A percentile compares a stretch with the other conserved stretches of the same genome.
phyloP scores from a whole-genome alignment of 2,329 filamentous ascomycete species.

The Clarireedia sp. region DNA sequence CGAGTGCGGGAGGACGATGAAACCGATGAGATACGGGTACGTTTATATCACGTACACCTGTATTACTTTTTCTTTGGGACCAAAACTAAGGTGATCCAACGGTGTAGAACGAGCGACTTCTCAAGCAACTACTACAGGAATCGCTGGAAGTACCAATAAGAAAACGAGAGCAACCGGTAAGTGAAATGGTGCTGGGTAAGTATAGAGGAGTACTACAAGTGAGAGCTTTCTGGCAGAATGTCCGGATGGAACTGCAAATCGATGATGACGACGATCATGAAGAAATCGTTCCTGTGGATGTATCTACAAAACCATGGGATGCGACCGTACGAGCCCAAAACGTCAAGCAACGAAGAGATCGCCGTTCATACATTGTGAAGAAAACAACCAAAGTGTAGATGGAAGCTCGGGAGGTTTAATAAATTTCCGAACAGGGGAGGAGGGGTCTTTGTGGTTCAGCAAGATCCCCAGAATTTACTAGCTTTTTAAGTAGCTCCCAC shows the following conservation, averaged over 20 bases:
- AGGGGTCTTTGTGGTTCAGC: too few relatives aligned
- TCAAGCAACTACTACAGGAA: conserved; percentile 12
- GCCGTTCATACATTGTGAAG: background rate
- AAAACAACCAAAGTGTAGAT: too few relatives aligned
- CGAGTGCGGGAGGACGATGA: conserved; percentile 14
- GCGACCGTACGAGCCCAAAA: background rate
- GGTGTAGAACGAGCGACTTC: conserved; percentile 6
- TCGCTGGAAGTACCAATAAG: background rate
- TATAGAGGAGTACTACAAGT: conserved; percentile 11
- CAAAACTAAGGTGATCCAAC: background rate
- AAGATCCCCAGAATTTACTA: background rate
- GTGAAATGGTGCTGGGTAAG: background rate
- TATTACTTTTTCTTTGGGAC: background rate
- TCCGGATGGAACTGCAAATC: conserved; percentile 13
- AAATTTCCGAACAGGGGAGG: too few relatives aligned
- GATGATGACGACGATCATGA: conserved; percentile 2
- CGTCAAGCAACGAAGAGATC: background rate
- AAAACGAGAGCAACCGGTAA: background rate
- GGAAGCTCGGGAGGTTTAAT: too few relatives aligned
- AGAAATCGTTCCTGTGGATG: background rate
- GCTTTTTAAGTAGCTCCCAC: background rate
- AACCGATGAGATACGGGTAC: background rate
- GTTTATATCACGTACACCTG: background rate
- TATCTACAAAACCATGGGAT: background rate
- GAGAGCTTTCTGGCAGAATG: conserved; percentile 19